These are phyloP conservation scores for Blastomyces parvus DNA, from an alignment of 2,329 filamentous ascomycete species.

Conservation along the genomic window DNA sequence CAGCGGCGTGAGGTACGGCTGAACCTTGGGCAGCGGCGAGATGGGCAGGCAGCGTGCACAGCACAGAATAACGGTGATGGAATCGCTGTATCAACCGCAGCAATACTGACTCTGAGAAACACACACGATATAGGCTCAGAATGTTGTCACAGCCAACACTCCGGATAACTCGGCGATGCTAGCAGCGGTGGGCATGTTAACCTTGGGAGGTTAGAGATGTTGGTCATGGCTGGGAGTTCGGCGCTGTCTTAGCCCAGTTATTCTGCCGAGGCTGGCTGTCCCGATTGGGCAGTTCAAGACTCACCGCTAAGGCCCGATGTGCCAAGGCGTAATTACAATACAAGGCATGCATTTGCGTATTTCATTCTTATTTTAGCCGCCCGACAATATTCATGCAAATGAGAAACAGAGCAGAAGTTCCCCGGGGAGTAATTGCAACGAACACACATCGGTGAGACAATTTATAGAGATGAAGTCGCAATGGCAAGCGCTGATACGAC, in stretches of 20 bases:
- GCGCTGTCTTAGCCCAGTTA: neutral
- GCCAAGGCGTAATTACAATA: neutral
- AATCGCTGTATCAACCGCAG: neutral
- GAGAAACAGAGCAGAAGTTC: too few species aligned
- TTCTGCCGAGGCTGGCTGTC: neutral
- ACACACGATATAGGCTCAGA: too few species aligned
- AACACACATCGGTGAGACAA: conserved; percentile 1
- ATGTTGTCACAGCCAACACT: neutral
- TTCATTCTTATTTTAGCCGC: conserved; percentile 2
- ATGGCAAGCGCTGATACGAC: conserved; percentile 28
- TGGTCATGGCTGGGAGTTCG: neutral
- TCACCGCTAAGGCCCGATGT: neutral
- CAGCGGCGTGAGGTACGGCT: neutral
- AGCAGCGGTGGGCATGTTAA: neutral
- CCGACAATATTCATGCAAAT: neutral
- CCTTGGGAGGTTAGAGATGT: neutral
- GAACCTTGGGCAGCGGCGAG: neutral
- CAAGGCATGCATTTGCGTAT: neutral
- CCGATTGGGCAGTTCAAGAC: neutral
- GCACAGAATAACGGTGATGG: neutral
- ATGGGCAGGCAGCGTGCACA: neutral
- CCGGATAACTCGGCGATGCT: neutral
- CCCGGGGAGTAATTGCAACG: neutral
- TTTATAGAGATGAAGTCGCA: conserved; percentile 12
- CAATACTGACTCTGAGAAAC: too few species aligned